phyloP scores from a whole-genome alignment of 1,139 yeast species.

The Lodderomyces orthopsilosis region DNA sequence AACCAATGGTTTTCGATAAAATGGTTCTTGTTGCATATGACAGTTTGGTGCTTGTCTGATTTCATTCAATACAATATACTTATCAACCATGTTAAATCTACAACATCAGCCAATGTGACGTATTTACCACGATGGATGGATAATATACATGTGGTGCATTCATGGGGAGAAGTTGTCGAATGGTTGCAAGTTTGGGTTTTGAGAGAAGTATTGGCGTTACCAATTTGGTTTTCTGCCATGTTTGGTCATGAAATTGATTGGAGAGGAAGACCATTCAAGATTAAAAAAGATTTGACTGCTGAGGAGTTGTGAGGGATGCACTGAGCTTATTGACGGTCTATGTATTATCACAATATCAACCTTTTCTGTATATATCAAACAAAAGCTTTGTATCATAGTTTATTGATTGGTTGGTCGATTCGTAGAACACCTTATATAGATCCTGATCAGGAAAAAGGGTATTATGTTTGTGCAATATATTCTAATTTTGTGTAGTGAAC shows the following conservation, averaged over 20 bases:
- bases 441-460: too few species aligned
- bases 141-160: not conserved
- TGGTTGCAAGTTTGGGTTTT: conserved; percentile 55
- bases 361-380: too few species aligned
- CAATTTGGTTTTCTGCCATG: conserved; percentile 83
- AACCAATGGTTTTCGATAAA: conserved; percentile 28
- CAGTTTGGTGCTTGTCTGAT: conserved; percentile 64
- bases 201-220: conserved; percentile 74
- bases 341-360: too few species aligned
- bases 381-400: too few species aligned
- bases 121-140: conserved; percentile 32
- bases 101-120: conserved; percentile 18
- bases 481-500: not conserved
- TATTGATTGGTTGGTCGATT: too few species aligned
- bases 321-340: too few species aligned
- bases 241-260: conserved; percentile 75
- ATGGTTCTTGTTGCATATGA: conserved; percentile 53
- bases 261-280: conserved; percentile 77
- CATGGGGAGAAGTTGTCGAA: conserved; percentile 8
- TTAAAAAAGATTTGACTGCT: conserved; percentile 73
- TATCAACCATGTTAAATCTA: conserved; percentile 24
- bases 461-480: too few species aligned
- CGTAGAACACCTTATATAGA: too few species aligned
- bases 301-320: conserved; percentile 45
- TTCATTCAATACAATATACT: conserved; percentile 55